Evolutionary conservation across 805 yeast species (phyloP).

Genomic region (Wickerhamiella azyma): DNA sequence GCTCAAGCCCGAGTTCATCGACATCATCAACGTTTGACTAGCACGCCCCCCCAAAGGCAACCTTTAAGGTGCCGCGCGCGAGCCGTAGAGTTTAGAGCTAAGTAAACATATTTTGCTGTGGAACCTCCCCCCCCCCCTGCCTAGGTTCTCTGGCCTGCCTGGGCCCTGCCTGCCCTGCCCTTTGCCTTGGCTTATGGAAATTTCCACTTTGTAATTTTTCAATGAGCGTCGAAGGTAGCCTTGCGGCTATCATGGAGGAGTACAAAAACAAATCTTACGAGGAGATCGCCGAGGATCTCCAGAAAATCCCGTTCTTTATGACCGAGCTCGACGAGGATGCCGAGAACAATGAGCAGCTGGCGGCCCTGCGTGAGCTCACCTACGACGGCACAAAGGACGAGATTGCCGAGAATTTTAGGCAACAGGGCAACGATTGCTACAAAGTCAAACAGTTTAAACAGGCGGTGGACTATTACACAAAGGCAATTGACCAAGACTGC

Average conservation of each 20-base stretch:
- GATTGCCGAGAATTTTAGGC: slow-evolving; percentile 75
- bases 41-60: neutral
- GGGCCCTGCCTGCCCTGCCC: no score
- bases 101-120: no score
- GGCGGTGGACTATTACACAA: slow-evolving; percentile 67
- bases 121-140: no score
- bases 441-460: slow-evolving; percentile 54
- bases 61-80: neutral
- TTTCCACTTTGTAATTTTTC: neutral
- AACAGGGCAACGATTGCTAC: slow-evolving; percentile 84
- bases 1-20: slow-evolving; percentile 93
- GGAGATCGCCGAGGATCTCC: slow-evolving; percentile 63
- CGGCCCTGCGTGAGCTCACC: slow-evolving; percentile 81
- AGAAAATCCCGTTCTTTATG: slow-evolving; percentile 88
- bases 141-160: no score
- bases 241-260: slow-evolving; percentile 14
- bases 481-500: slow-evolving; percentile 59
- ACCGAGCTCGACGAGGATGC: slow-evolving; percentile 56
- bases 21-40: slow-evolving; percentile 75
- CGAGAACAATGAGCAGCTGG: slow-evolving; percentile 51
- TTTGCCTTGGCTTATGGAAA: no score
- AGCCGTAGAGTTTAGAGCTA: no score
- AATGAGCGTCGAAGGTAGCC: neutral
- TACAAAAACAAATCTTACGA: slow-evolving; percentile 49
- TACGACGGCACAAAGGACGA: slow-evolving; percentile 95